Base-by-base conservation (phyloP, 345 rosid genomes). In the Bretschneidera sinensis region DNA sequence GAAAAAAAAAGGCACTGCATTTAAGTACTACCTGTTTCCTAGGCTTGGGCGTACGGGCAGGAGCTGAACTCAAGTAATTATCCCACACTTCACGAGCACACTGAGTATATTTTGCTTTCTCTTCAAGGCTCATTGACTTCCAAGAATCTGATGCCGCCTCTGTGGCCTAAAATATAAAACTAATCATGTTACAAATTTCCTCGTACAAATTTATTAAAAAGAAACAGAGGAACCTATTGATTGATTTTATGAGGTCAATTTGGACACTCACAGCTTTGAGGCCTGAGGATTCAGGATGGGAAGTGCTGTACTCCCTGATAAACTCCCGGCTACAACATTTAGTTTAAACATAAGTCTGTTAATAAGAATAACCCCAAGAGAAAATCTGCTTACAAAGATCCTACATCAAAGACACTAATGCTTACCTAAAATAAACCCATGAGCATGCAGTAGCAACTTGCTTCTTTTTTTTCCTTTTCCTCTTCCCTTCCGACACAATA, bases 11-110 rank as follows among this genome's bases (percentile, higher is more conserved):
- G 18, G 22, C 47, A 49, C 57, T 33, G n/a, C n/a, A 50, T 39
- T 45, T n/a, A 52, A 49, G 51, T 0, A 6, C 53, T 48, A 78
- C 83, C 83, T 75, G 83, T 60, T 78, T 78, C 69, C 79, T 68
- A 31, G 72, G 77, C 62, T 72, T 78, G 15, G 75, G 73, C 15
- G 35, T 17, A 24, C 68, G 77, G 43, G 71, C 63, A 4, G 79
- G 79, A 78, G 71, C 68, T 19, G 73, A 53, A 47, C 73, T 74
- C 67, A 78, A 78, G 75, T 78, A 78, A 72, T 54, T 20, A 71
- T 78, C 79, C 83, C 83, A 78, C 35, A 78, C 73, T 59, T 78
- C 79, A 69, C 83, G 75, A 52, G 83, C 73, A 28, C 34, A 75
- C 67, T 51, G 68, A 54, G 83, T 78, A 51, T 78, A 78, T 66